Evolutionary conservation across 129 eudicot genomes (phyloP).

Genomic region (Chrysanthemum makinoi): DNA sequence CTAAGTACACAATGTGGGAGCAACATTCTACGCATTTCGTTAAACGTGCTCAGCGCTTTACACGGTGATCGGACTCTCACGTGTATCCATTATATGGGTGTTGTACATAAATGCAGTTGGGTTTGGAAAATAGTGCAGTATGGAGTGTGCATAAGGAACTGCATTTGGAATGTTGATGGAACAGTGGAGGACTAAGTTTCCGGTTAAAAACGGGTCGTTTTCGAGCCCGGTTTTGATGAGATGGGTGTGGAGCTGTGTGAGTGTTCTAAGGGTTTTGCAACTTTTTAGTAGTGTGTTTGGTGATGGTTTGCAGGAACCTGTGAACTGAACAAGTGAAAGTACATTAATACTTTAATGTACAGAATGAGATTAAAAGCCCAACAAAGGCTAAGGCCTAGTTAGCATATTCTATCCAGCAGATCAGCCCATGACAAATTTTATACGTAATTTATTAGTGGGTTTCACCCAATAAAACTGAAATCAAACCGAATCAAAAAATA

Average conservation of each 20-base stretch:
- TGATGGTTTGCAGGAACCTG: too few relatives aligned
- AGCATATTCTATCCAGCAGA: too few relatives aligned
- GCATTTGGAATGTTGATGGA: slow-evolving; percentile 30
- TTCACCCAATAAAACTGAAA: too few relatives aligned
- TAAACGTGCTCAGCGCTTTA: slow-evolving; percentile 29
- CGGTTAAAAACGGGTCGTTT: slow-evolving; percentile 26
- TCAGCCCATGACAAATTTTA: too few relatives aligned
- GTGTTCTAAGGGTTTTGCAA: slow-evolving; percentile 36
- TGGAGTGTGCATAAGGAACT: slow-evolving; percentile 35
- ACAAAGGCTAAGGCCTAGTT: too few relatives aligned
- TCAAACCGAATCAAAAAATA: too few relatives aligned
- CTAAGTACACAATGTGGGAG: slow-evolving; percentile 18
- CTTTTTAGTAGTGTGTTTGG: slow-evolving; percentile 27
- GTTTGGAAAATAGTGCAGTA: slow-evolving; percentile 30
- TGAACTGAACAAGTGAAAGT: too few relatives aligned
- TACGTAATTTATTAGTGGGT: too few relatives aligned
- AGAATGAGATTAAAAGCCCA: too few relatives aligned
- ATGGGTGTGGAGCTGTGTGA: slow-evolving; percentile 37
- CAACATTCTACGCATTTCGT: slow-evolving; percentile 28
- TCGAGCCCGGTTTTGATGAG: slow-evolving; percentile 32
- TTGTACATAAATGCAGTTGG: slow-evolving; percentile 46
- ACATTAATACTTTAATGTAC: too few relatives aligned
- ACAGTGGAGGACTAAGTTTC: slow-evolving; percentile 37
- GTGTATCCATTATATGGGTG: slow-evolving; percentile 37
- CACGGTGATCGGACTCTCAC: slow-evolving; percentile 33